These are phyloP conservation scores for Olyra latifolia DNA, from an alignment of 176 grass and related monocot species.

Conservation along the genomic window DNA sequence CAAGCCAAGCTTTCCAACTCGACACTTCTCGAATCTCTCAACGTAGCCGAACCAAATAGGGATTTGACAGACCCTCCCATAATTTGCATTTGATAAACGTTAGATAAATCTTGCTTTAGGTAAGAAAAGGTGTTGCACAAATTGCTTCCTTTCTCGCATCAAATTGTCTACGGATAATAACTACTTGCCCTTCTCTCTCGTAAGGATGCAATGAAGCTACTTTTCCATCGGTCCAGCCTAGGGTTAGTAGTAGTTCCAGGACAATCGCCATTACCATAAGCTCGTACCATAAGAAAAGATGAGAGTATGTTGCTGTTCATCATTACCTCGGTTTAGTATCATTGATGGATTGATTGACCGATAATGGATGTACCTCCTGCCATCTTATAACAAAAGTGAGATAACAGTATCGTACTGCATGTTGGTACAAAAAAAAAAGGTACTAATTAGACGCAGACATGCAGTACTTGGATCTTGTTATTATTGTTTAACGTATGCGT, in stretches of 20 bases:
- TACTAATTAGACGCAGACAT: not conserved
- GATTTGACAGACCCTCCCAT: not conserved
- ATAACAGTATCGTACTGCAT: not conserved
- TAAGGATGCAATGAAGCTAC: not conserved
- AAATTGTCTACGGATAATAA: not conserved
- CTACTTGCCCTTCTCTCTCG: not conserved
- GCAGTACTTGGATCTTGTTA: not conserved
- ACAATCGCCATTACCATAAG: not conserved
- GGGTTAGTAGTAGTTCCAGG: not conserved
- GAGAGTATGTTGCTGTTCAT: not conserved
- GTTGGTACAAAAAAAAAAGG: slow-evolving; percentile 23
- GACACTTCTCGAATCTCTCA: too few relatives aligned
- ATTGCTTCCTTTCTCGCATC: not conserved
- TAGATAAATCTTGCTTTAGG: not conserved
- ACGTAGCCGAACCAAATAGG: too few relatives aligned
- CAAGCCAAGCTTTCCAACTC: too few relatives aligned
- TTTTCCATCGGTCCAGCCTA: not conserved
- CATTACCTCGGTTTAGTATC: not conserved
- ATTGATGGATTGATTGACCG: slow-evolving; percentile 8
- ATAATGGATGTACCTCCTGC: not conserved
- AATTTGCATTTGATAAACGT: not conserved
- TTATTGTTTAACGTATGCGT: not conserved
- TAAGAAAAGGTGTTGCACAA: not conserved
- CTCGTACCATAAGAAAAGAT: not conserved
- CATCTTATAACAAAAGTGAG: not conserved